phyloP scores from a whole-genome alignment of 2,329 filamentous ascomycete genomes.

The Amylocarpus encephaloides region DNA sequence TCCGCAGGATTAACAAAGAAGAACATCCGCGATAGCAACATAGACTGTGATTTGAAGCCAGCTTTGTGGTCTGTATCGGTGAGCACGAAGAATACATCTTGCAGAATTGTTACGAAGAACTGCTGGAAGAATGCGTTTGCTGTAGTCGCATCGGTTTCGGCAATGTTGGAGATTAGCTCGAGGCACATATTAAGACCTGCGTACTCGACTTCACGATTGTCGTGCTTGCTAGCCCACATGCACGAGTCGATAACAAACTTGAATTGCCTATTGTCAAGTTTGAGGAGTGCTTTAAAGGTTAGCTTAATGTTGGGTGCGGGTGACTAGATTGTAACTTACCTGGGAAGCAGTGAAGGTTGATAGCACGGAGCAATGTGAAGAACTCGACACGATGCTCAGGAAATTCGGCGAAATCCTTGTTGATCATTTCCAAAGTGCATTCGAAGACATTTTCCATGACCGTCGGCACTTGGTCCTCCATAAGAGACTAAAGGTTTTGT shows the following conservation, averaged over 20 bases:
- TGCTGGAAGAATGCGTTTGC: conserved; percentile 96
- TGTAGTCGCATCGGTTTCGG: conserved; percentile 78
- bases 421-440: conserved; percentile 98
- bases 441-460: conserved; percentile 99
- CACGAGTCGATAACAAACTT: conserved; percentile 99
- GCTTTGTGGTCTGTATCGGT: conserved; percentile 98
- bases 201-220: conserved; percentile 95
- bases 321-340: conserved; percentile 36
- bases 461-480: conserved; percentile 95
- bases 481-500: conserved; percentile 65
- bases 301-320: neutral
- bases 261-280: conserved; percentile 93
- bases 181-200: conserved; percentile 97
- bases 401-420: conserved; percentile 99
- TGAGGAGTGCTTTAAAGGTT: conserved; percentile 59
- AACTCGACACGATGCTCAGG: conserved; percentile 99
- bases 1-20: conserved; percentile 79
- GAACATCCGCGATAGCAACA: conserved; percentile 91
- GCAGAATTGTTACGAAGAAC: conserved; percentile 91
- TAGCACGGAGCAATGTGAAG: conserved; percentile 91
- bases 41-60: conserved; percentile 95
- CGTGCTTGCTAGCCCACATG: conserved; percentile 99
- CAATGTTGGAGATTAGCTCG: conserved; percentile 95
- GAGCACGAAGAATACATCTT: conserved; percentile 97
- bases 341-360: conserved; percentile 96